phyloP scores from a whole-genome alignment of 495 filamentous ascomycete genomes.

The Poronia punctata region DNA sequence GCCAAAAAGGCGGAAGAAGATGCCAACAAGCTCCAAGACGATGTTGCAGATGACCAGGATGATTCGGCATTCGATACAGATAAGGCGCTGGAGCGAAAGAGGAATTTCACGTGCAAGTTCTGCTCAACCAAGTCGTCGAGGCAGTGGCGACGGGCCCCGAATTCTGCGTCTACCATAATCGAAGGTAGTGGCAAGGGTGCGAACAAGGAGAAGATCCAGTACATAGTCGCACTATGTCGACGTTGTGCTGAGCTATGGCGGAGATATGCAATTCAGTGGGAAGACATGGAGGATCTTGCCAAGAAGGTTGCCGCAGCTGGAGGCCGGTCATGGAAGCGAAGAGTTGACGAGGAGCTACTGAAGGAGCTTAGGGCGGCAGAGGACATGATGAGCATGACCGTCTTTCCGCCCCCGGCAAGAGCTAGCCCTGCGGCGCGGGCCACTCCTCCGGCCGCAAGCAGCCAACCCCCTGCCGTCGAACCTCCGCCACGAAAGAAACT shows the following conservation, averaged over 20 bases:
- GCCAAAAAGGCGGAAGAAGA: conserved; percentile 57
- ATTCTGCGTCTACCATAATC: conserved; percentile 64
- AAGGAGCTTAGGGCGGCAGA: conserved; percentile 59
- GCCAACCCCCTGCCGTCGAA: conserved; percentile 11
- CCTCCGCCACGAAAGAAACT: conserved; percentile 51
- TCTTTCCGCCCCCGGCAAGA: conserved; percentile 33
- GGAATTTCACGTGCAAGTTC: conserved; percentile 90
- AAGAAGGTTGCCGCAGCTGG: conserved; percentile 81
- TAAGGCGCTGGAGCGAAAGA: conserved; percentile 72
- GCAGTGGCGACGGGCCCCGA: conserved; percentile 89
- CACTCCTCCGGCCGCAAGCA: conserved; percentile 9
- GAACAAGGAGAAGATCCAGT: conserved; percentile 66
- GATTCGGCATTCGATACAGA: conserved; percentile 94
- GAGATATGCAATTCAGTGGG: conserved; percentile 91
- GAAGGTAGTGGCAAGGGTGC: conserved; percentile 57
- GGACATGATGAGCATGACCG: conserved; percentile 40
- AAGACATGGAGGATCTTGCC: conserved; percentile 85
- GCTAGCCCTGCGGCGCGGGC: conserved; percentile 33
- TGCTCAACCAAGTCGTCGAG: conserved; percentile 70
- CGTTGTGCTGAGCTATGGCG: conserved; percentile 90
- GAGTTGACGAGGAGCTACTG: conserved; percentile 84
- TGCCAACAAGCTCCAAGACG: conserved; percentile 72
- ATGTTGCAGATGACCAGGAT: conserved; percentile 87
- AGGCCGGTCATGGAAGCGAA: conserved; percentile 78
- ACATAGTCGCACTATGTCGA: conserved; percentile 78